Evolutionary conservation across 1,284 basidiomycete species (phyloP).

Genomic region (Trametes hirsuta): DNA sequence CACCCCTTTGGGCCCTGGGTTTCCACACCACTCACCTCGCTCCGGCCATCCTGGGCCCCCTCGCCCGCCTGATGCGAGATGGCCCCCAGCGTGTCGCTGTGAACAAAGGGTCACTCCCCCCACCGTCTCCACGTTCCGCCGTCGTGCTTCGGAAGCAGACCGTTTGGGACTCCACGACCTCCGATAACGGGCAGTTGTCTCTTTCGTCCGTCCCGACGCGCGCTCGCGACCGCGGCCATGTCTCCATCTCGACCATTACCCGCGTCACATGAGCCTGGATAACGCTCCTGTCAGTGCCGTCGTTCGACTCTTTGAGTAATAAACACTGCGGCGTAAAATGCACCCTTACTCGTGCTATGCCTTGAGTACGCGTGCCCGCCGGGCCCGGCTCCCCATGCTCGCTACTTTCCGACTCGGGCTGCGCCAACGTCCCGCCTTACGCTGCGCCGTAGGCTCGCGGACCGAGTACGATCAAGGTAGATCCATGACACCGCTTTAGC

Average conservation of each 20-base stretch:
- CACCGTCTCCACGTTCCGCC: conserved; percentile 13
- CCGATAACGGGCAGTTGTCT: conserved; percentile 16
- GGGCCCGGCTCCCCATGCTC: background rate
- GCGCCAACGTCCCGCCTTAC: background rate
- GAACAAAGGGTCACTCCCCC: conserved; percentile 11
- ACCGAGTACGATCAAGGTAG: background rate
- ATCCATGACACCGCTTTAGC: background rate
- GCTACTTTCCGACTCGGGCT: conserved; percentile 1
- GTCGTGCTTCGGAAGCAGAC: conserved; percentile 14
- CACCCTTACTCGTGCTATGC: background rate
- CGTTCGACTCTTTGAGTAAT: background rate
- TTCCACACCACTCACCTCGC: conserved; percentile 23
- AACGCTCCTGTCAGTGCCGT: background rate
- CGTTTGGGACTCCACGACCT: conserved; percentile 4
- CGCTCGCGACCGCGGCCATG: conserved; percentile 7
- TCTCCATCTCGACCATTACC: conserved; percentile 14
- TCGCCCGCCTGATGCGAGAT: conserved; percentile 16
- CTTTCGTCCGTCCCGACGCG: background rate
- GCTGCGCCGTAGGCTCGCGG: background rate
- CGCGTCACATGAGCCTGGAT: conserved; percentile 1
- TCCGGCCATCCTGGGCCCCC: background rate
- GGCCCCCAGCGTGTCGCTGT: background rate
- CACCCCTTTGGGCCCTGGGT: conserved; percentile 21
- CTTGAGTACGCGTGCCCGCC: background rate
- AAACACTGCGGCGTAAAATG: background rate